These are phyloP conservation scores for Paspalum notatum DNA, from an alignment of 176 grass and related monocot genomes.

Conservation along the genomic window DNA sequence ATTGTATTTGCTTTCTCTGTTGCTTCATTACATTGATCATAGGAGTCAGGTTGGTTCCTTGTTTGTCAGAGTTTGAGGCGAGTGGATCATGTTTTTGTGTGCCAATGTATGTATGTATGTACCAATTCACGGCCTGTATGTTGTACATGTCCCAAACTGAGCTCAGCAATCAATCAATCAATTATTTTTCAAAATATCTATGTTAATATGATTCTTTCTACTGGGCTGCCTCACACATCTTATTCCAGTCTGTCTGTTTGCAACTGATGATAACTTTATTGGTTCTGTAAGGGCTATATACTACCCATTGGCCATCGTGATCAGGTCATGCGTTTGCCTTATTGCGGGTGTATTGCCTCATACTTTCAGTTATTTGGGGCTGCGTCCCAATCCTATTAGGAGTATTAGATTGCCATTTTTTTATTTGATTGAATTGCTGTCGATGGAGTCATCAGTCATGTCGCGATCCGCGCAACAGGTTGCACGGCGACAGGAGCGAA, in stretches of 20 bases:
- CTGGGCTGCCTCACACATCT: not conserved
- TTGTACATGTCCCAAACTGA: slow-evolving; percentile 17
- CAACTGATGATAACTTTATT: not conserved
- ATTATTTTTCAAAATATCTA: not conserved
- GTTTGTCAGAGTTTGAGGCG: slow-evolving; percentile 5
- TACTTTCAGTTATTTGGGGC: not conserved
- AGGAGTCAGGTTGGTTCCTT: not conserved
- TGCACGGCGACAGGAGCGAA: not conserved
- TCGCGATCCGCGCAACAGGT: not conserved
- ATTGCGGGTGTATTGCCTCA: not conserved
- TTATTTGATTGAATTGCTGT: not conserved
- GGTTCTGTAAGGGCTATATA: too few species aligned
- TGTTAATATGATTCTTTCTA: not conserved
- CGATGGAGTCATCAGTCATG: too few species aligned
- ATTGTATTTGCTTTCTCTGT: slow-evolving; percentile 29
- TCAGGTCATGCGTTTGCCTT: not conserved
- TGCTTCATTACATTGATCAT: not conserved
- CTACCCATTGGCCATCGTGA: not conserved
- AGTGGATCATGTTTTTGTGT: not conserved
- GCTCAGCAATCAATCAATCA: not conserved
- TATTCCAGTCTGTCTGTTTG: not conserved
- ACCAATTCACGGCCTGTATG: slow-evolving; percentile 35
- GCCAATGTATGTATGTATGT: slow-evolving; percentile 40
- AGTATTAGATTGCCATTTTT: not conserved
- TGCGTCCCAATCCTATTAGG: not conserved